Evolutionary conservation across 2,329 filamentous ascomycete species (phyloP), one percentile per base, ranked within the genome.

Genomic region (Pestalotiopsis sp.): DNA sequence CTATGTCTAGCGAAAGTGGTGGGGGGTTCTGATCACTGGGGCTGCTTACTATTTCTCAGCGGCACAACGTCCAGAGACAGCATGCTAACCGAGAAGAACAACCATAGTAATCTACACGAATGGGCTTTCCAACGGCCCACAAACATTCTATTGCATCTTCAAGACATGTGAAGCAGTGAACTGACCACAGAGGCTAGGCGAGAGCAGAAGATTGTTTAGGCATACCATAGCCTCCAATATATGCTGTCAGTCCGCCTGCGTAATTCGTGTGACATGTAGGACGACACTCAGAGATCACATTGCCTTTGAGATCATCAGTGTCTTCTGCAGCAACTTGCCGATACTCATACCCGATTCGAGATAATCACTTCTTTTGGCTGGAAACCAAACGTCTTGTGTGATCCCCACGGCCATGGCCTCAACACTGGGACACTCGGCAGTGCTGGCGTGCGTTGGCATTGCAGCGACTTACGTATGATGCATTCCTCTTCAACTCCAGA

Each of bases 41-140:
- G 27, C 59, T 61, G 59, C 59, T 61, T 61, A 61, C 59, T 61
- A n/a, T 61, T 61, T 36, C 25, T 27, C 59, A 61, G 59, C 59
- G 38, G 6, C 59, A 40, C 59, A 7, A 36, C n/a, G 17, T 20
- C 27, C 27, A 38, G 4, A 14, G 9, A 40, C 25, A 14, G 17
- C 27, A 17, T 40, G 27, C 17, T 20, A 27, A 61, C 13, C n/a
- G 59, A 61, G 14, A 61, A 9, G 1, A 11, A 52, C 14, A 40
- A 38, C 59, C 59, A 61, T 61, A 61, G 59, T 61, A 61, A 61
- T 61, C 25, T 20, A 3, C 12, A 12, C 9, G 4, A 38, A 20
- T 20, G 5, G 31, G 59, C 1, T 40, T 12, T 9, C 17, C 4
- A 41, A 61, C 59, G 14, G 27, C 31, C 59, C 59, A 61, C 41